Conservation (phyloP, 1,139 yeast species). For the Saccharomyces hybrid region DNA sequence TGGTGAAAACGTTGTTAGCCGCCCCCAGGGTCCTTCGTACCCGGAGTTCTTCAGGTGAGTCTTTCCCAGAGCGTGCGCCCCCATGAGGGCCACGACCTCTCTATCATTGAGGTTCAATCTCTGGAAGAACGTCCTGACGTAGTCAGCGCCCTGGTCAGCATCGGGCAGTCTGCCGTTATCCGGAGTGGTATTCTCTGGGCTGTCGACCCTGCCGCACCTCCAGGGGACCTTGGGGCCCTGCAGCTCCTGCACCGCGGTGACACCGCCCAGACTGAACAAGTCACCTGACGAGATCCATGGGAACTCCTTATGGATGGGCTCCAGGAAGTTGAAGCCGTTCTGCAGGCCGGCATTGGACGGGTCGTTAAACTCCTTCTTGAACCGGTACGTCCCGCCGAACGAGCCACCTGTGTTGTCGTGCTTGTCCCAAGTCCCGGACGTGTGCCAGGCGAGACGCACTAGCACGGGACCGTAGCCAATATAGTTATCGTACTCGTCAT, state of each 20-base stretch:
- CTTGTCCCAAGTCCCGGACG: slow-evolving; percentile 62
- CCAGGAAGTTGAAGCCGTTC: slow-evolving; percentile 57
- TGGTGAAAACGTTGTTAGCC: slow-evolving; percentile 74
- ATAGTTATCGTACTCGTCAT: slow-evolving; percentile 69
- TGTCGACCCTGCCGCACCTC: slow-evolving; percentile 75
- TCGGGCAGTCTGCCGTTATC: slow-evolving; percentile 77
- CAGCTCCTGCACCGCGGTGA: slow-evolving; percentile 74
- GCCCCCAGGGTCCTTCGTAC: slow-evolving; percentile 93
- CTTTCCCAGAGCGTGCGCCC: slow-evolving; percentile 80
- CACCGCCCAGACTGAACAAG: slow-evolving; percentile 82
- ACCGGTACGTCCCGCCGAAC: slow-evolving; percentile 77
- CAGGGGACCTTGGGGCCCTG: slow-evolving; percentile 81
- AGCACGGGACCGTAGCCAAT: slow-evolving; percentile 64
- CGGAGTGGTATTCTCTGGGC: slow-evolving; percentile 42
- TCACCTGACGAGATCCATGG: slow-evolving; percentile 86
- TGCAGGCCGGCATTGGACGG: slow-evolving; percentile 71
- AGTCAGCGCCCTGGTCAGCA: slow-evolving; percentile 60
- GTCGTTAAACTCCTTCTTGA: slow-evolving; percentile 54
- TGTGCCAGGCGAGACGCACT: slow-evolving; percentile 70
- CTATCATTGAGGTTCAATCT: slow-evolving; percentile 75
- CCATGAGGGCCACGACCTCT: slow-evolving; percentile 79
- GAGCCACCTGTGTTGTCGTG: slow-evolving; percentile 65
- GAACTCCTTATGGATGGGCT: slow-evolving; percentile 47
- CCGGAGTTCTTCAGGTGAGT: slow-evolving; percentile 67
- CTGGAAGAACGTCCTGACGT: slow-evolving; percentile 58